Evolutionary conservation across 441 rosid genomes (phyloP).

Genomic region (Populus trichocarpa): DNA sequence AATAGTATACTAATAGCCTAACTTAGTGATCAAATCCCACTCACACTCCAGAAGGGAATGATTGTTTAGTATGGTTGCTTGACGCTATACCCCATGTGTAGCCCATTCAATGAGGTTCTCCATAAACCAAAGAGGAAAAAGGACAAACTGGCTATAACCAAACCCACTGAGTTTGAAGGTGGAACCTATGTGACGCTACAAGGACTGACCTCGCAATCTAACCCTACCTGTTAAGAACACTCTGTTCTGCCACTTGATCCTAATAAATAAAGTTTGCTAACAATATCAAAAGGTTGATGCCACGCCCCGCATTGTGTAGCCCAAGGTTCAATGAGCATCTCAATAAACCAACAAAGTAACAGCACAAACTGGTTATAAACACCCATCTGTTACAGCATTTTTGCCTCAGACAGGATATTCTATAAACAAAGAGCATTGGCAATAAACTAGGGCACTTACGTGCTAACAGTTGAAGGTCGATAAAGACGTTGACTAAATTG

Average conservation of each 20-base stretch:
- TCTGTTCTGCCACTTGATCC: background rate
- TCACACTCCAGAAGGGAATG: background rate
- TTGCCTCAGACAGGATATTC: background rate
- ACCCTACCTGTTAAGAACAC: background rate
- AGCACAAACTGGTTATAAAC: background rate
- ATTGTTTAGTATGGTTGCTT: background rate
- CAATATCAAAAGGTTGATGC: background rate
- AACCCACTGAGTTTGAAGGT: background rate
- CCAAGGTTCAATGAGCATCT: background rate
- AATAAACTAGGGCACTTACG: conserved; percentile 42
- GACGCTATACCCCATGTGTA: background rate
- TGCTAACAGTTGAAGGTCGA: conserved; percentile 86
- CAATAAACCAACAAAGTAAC: background rate
- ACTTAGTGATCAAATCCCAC: background rate
- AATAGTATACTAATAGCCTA: too few species aligned
- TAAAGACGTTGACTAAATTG: conserved; percentile 63
- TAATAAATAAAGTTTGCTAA: background rate
- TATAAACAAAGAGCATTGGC: background rate
- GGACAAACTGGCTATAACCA: background rate
- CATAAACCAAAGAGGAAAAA: background rate
- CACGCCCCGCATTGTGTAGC: background rate
- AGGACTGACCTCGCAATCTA: background rate
- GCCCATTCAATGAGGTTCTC: background rate
- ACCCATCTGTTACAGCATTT: background rate
- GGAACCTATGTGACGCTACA: background rate